Conservation (phyloP, 2,329 filamentous ascomycete species). For the Boeremia lycopersici region DNA sequence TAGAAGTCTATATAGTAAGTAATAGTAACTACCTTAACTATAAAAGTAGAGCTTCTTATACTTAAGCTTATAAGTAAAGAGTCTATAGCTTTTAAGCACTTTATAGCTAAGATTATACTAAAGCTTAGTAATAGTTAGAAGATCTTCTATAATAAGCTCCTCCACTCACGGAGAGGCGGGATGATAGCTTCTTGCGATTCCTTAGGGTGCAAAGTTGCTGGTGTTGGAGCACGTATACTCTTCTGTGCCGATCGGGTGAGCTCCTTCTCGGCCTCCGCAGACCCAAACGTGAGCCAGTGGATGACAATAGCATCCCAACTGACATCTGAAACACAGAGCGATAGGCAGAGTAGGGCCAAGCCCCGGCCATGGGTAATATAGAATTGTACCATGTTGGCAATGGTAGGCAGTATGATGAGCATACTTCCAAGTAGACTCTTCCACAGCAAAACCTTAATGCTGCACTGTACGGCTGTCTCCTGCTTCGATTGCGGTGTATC, state of each 20-base stretch:
- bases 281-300: slow-evolving; percentile 21
- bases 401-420: slow-evolving; percentile 42
- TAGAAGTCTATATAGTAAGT: no score
- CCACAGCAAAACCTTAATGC: slow-evolving; percentile 21
- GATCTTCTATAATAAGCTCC: no score
- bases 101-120: no score
- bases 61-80: no score
- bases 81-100: no score
- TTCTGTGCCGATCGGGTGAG: slow-evolving; percentile 1
- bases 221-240: not conserved
- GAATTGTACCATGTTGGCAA: slow-evolving; percentile 42
- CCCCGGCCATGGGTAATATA: slow-evolving; percentile 34
- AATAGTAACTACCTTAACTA: no score
- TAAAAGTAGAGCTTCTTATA: no score
- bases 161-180: not conserved
- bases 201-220: not conserved
- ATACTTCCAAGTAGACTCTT: slow-evolving; percentile 35
- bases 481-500: not conserved
- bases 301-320: slow-evolving; percentile 18
- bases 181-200: slow-evolving; percentile 5
- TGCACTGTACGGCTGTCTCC: slow-evolving; percentile 13
- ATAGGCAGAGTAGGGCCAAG: slow-evolving; percentile 44
- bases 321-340: slow-evolving; percentile 45
- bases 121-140: no score
- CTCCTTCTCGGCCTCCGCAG: slow-evolving; percentile 8